Percentiles rank a stretch among this genome's conserved stretches.
Conservation (phyloP, 257 asterid genomes). For the Fraxinus quadrangulata region DNA sequence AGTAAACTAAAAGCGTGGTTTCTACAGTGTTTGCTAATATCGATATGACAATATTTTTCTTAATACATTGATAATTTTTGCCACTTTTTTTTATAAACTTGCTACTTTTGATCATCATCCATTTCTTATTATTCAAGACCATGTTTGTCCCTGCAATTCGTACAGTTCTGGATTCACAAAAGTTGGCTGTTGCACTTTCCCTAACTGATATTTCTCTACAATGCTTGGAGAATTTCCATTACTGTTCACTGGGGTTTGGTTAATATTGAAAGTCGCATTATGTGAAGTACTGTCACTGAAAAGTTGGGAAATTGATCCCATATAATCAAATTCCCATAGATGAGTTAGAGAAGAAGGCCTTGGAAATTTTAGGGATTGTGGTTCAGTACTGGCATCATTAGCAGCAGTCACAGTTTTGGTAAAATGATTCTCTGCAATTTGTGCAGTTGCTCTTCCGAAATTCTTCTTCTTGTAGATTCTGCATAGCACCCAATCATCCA, state of each 20-base stretch:
- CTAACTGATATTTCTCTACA: conserved; percentile 11
- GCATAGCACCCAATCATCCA: conserved; percentile 98
- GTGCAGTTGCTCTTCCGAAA: conserved; percentile 34
- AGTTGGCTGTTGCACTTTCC: conserved; percentile 22
- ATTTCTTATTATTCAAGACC: background rate
- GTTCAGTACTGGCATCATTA: background rate
- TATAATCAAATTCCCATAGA: conserved; percentile 63
- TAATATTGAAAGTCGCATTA: conserved; percentile 23
- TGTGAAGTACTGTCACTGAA: conserved; percentile 42
- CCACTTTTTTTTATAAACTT: background rate
- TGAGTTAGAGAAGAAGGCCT: conserved; percentile 56
- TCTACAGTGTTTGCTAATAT: background rate
- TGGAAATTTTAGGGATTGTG: conserved; percentile 44
- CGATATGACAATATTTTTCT: background rate
- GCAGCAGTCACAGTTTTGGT: conserved; percentile 22
- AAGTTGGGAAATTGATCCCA: conserved; percentile 60
- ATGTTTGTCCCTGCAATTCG: conserved; percentile 37
- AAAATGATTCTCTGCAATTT: conserved; percentile 42
- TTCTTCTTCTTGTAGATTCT: conserved; percentile 88
- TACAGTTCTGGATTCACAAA: conserved; percentile 44
- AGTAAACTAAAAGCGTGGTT: background rate
- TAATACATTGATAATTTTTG: background rate
- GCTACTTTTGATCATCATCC: conserved; percentile 5
- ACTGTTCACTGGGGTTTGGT: conserved; percentile 31
- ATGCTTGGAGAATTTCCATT: conserved; percentile 23